Evolutionary conservation across 495 filamentous ascomycete genomes (phyloP), one percentile per base, ranked within the genome.

Genomic region (Tuber calosporum): DNA sequence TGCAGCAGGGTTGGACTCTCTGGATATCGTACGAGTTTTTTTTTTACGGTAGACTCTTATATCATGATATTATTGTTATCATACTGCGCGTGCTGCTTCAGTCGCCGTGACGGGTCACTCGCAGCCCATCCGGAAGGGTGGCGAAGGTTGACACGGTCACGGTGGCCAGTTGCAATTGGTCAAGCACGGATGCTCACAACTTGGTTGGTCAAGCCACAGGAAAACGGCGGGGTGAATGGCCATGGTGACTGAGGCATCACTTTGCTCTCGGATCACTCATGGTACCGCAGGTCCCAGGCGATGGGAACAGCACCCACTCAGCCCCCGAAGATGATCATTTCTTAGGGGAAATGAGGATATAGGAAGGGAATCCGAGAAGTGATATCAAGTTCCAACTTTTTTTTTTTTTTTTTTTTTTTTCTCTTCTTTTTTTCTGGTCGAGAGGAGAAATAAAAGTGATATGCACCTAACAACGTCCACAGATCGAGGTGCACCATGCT

Each of bases 401-500:
- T 15, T n/a, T n/a, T n/a, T n/a, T n/a, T n/a, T n/a, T n/a, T n/a
- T n/a, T n/a, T n/a, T n/a, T n/a, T n/a, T n/a, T n/a, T n/a, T n/a
- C n/a, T n/a, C n/a, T n/a, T n/a, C n/a, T n/a, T n/a, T n/a, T n/a
- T n/a, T n/a, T n/a, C n/a, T 11, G 13, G 26, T 62, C 13, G 26
- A 53, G 22, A 62, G 26, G 53, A 26, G 53, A n/a, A 17, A 62
- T 62, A 62, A 62, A 34, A 62, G 26, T 17, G 53, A 62, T 62
- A 62, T 58, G 48, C 53, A 30, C 53, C 53, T 62, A 62, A 62
- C 53, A 62, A 17, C 53, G 53, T 34, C 53, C 53, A 62, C 53
- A 13, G 26, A 62, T 62, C 53, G 53, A 34, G 53, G 53, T 62
- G 53, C 11, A 34, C 53, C 53, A 62, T 62, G 53, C 53, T 62